phyloP scores from a whole-genome alignment of 2,329 filamentous ascomycete genomes.

The Emergomyces orientalis region DNA sequence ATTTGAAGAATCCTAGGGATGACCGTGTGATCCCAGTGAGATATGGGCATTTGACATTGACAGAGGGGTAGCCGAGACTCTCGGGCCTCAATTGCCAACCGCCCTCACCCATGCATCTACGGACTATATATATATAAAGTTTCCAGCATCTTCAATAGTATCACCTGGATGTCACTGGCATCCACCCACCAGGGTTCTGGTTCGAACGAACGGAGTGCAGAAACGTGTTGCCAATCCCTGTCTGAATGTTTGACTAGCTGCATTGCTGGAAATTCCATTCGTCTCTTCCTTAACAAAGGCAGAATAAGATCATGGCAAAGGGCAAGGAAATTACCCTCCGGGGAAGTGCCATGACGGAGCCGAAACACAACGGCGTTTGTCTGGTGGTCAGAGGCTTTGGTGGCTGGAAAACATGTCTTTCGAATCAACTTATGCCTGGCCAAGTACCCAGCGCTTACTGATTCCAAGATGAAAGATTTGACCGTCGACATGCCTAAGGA shows the following conservation, averaged over 20 bases:
- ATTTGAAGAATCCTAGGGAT: too few relatives aligned
- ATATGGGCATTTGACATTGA: neutral
- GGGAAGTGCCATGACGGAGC: neutral
- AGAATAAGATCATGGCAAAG: neutral
- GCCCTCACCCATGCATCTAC: neutral
- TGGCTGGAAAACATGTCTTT: neutral
- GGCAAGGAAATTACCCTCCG: neutral
- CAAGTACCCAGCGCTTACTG: neutral
- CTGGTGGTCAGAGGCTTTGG: neutral
- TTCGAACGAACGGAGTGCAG: neutral
- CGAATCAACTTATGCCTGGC: neutral
- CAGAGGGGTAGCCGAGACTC: neutral
- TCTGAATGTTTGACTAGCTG: neutral
- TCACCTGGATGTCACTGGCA: neutral
- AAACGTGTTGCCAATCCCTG: neutral
- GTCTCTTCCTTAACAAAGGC: neutral
- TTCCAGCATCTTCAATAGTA: neutral
- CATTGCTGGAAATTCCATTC: neutral
- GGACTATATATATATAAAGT: neutral
- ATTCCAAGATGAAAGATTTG: neutral
- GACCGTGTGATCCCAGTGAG: too few relatives aligned
- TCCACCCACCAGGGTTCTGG: neutral
- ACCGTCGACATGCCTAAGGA: neutral
- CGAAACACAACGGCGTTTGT: neutral
- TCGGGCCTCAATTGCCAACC: neutral